These are phyloP conservation scores for Penicillium oxalicum DNA, from an alignment of 2,329 filamentous ascomycete species.

Conservation along the genomic window DNA sequence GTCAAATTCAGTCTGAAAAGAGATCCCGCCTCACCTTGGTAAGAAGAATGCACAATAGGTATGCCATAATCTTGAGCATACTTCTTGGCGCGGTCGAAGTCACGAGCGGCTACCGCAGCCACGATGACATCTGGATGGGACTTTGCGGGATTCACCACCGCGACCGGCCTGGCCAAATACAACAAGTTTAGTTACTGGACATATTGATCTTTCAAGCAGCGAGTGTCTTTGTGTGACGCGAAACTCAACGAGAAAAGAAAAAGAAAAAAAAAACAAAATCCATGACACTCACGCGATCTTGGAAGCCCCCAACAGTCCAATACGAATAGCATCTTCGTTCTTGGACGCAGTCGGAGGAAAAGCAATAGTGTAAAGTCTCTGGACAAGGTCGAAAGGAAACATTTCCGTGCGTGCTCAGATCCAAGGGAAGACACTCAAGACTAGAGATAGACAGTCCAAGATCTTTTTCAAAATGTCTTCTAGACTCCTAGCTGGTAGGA, in stretches of 20 bases:
- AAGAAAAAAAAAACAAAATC: too few species aligned
- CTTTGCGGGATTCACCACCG: not conserved
- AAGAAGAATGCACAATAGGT: constrained; percentile 1
- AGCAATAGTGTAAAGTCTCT: not conserved
- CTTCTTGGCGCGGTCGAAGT: not conserved
- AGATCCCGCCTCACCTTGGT: not conserved
- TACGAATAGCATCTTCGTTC: constrained; percentile 1
- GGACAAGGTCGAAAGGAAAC: not conserved
- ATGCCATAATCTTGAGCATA: constrained; percentile 1
- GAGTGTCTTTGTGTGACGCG: too few species aligned
- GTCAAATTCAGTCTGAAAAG: not conserved
- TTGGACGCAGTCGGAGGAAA: not conserved
- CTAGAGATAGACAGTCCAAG: too few species aligned
- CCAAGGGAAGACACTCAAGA: not conserved
- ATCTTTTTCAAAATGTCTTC: too few species aligned
- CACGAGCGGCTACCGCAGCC: not conserved
- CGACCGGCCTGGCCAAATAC: not conserved
- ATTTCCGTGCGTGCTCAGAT: not conserved
- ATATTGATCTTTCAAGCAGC: not conserved
- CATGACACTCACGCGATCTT: not conserved
- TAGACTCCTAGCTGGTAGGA: too few species aligned
- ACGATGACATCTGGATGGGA: constrained; percentile 1
- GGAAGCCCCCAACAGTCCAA: not conserved
- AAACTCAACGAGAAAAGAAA: too few species aligned
- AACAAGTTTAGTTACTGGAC: not conserved